Evolutionary conservation across 2,329 filamentous ascomycete species (phyloP), one percentile per base, ranked within the genome.

Genomic region (Exophiala sp.): DNA sequence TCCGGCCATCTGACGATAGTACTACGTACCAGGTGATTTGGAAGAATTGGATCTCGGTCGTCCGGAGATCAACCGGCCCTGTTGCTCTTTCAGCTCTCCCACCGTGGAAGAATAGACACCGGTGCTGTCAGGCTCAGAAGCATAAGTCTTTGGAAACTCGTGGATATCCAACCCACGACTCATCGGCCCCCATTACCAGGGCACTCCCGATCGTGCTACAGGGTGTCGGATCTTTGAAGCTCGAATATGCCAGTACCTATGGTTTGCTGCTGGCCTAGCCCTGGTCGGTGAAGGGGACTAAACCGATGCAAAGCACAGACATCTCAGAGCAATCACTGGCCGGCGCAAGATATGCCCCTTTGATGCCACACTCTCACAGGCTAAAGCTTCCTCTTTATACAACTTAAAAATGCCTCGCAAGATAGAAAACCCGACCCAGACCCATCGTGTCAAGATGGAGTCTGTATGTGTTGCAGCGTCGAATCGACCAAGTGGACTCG

Each of bases 401-500:
- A 43, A 19, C 24, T 5, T 18, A 7, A 2, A 19, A 4, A 3
- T 16, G 34, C 5, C 34, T 37, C 34, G 18, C 6, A 37, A 16
- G 34, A 6, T 37, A 37, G 19, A 19, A 11, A 19, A 18, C 11
- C 24, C 24, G 24, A 5, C 10, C 24, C 24, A 27, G 24, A 27
- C 24, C n/a, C n/a, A n/a, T n/a, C n/a, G n/a, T n/a, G 30, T n/a
- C 10, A 34, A n/a, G 30, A 8, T 34, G 14, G 14, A 19, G 14
- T 9, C 7, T 19, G 11, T 32, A 32, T 32, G 29, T 3, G 34
- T 16, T 34, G 14, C 30, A 34, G 5, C 30, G 30, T 34, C 34
- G 46, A 53, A 53, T 49, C 32, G 50, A 42, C 24, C 22, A 34
- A 19, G 27, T 49, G 48, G 41, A 34, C 16, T 48, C 48, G 48